A percentile compares a stretch with the other conserved stretches of the same genome.
These are phyloP conservation scores for Theobroma cacao DNA, from an alignment of 345 rosid genomes.

Conservation along the genomic window DNA sequence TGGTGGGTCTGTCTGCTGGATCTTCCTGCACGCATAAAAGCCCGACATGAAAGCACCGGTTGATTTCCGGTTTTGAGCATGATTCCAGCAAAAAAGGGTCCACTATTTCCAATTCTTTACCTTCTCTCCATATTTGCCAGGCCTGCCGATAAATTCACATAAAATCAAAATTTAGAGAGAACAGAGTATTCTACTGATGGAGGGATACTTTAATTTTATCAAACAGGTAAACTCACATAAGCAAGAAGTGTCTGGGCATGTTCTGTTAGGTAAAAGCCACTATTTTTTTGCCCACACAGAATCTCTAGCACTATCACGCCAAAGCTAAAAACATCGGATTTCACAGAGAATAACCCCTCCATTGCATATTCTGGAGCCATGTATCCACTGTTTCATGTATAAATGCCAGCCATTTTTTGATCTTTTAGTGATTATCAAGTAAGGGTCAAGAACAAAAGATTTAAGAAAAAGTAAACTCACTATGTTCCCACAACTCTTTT, in stretches of 20 bases:
- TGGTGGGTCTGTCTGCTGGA: constrained; percentile 22
- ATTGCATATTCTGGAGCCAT: constrained; percentile 46
- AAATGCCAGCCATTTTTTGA: not conserved
- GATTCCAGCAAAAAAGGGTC: constrained; percentile 33
- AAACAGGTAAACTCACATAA: constrained; percentile 19
- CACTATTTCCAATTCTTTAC: constrained; percentile 33
- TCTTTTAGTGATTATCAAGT: not conserved
- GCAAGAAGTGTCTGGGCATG: constrained; percentile 27
- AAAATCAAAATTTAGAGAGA: not conserved
- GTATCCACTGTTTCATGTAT: constrained; percentile 29
- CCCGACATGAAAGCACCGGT: constrained; percentile 25
- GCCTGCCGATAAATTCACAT: constrained; percentile 21
- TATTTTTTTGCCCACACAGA: not conserved
- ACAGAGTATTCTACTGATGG: not conserved
- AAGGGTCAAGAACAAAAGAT: not conserved
- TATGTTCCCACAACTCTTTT: constrained; percentile 44
- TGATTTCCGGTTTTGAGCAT: constrained; percentile 25
- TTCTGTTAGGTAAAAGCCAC: constrained; percentile 18
- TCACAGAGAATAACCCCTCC: constrained; percentile 43
- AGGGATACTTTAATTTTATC: not conserved
- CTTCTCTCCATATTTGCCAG: constrained; percentile 48
- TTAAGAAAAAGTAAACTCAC: constrained; percentile 24
- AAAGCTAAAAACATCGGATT: constrained; percentile 50
- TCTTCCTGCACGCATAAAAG: constrained; percentile 27
- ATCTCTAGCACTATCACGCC: constrained; percentile 52